A percentile compares a stretch with the other conserved stretches of the same genome.
Conservation (phyloP, 2,329 filamentous ascomycete species). For the Drechslerella dactyloides region DNA sequence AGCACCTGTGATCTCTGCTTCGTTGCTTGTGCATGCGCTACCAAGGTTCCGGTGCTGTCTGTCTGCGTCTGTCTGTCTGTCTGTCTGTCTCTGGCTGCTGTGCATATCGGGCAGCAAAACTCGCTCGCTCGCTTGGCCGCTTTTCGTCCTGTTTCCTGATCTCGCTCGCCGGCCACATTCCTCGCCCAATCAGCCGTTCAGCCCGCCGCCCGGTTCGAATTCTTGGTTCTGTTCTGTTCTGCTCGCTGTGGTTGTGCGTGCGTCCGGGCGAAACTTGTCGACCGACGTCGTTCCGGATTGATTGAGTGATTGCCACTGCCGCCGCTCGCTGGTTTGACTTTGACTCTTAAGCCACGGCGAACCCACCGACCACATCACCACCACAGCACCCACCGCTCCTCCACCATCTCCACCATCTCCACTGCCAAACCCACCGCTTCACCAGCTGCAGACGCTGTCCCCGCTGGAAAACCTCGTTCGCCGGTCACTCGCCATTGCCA, state of each 20-base stretch:
- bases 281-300: conserved; percentile 45
- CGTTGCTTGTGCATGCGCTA: background rate
- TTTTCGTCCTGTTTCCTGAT: background rate
- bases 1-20: background rate
- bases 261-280: conserved; percentile 6
- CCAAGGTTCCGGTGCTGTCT: too few species aligned
- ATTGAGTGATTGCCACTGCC: conserved; percentile 39
- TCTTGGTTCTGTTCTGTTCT: background rate
- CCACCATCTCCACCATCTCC: background rate
- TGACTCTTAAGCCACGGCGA: background rate
- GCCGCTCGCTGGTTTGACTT: background rate
- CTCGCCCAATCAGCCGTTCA: conserved; percentile 1
- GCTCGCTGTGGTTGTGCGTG: background rate
- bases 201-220: background rate
- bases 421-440: background rate
- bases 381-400: background rate
- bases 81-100: background rate
- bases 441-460: background rate
- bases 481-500: conserved; percentile 13
- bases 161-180: background rate
- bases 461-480: background rate
- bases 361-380: conserved; percentile 7
- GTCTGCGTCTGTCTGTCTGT: too few species aligned
- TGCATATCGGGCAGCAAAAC: background rate
- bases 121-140: background rate